Evolutionary conservation across 2,329 filamentous ascomycete species (phyloP), one percentile per base, ranked within the genome.

Genomic region (Colletotrichum sp.): DNA sequence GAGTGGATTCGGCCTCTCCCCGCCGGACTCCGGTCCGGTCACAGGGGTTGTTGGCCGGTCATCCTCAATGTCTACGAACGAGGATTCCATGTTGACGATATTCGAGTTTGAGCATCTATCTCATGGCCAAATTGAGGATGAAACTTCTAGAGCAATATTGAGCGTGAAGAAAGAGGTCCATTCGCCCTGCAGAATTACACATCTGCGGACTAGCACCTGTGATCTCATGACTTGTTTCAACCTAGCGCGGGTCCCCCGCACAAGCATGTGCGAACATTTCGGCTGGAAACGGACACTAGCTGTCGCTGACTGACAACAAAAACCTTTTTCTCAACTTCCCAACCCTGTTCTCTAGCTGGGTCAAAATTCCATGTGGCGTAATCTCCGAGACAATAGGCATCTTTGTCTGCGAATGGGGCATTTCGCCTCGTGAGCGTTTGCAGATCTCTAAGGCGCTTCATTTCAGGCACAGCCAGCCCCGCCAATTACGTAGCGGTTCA

Each of bases 1-100:
- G 18, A 83, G 70, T 18, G 81, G 81, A 74, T 81, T 83, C 34
- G 56, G 26, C 48, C 18, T 28, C 30, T 64, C 62, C 30, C 8
- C 24, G 24, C 13, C 21, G 21, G 61, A 15, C 18, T 21, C 43
- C 10, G 55, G 4, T 6, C n/a, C 61, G 5, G 15, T 10, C 10
- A 13, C 36, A 43, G 9, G 43, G 36, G 30, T 18, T 12, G 10
- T 16, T 1, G 55, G 16, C 26, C 18, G 28, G 1, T 66, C 73
- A 32, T 52, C 21, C 21, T 66, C 58, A 16, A 76, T 8, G 13
- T 56, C 34, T 9, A 32, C 65, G 18, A 73, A 76, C 8, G 65
- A 69, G 8, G 70, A 69, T 8, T 76, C 70, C 73, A 76, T 76
- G 6, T 12, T 69, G 68, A n/a, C 32, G 36, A 36, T 16, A 8